These are phyloP conservation scores for Hygrophoropsis aurantiaca DNA, from an alignment of 768 basidiomycete species.

Conservation along the genomic window DNA sequence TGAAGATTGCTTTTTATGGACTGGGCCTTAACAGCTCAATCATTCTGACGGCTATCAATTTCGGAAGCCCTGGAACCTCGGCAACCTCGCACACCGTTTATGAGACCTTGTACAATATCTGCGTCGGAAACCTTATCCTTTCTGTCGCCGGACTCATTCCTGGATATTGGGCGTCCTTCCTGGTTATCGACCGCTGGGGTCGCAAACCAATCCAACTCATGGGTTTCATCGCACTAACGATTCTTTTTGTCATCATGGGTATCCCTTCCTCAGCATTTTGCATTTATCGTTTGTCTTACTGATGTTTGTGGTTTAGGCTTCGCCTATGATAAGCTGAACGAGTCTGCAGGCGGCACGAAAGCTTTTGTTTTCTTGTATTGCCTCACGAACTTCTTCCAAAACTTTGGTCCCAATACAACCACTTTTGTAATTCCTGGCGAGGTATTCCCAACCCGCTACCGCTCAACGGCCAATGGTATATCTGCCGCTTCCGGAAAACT, in stretches of 20 bases:
- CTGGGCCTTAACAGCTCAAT: constrained; percentile 81
- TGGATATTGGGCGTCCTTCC: constrained; percentile 58
- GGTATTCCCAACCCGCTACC: constrained; percentile 84
- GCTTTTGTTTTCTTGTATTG: constrained; percentile 85
- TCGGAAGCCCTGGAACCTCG: constrained; percentile 42
- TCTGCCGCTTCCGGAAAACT: constrained; percentile 82
- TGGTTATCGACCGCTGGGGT: constrained; percentile 77
- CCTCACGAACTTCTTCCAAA: constrained; percentile 88
- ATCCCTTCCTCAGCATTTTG: constrained; percentile 5
- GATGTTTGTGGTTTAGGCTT: constrained; percentile 47
- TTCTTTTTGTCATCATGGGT: constrained; percentile 73
- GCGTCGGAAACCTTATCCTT: constrained; percentile 75
- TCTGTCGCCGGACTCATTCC: constrained; percentile 80
- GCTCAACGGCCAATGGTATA: constrained; percentile 83
- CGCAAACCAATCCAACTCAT: constrained; percentile 81
- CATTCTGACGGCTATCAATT: constrained; percentile 71
- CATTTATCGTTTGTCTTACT: background rate
- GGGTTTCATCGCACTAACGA: constrained; percentile 69
- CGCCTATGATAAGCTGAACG: constrained; percentile 57
- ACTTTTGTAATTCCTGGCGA: constrained; percentile 84
- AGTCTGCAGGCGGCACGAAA: constrained; percentile 39
- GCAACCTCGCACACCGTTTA: constrained; percentile 44
- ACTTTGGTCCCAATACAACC: constrained; percentile 81
- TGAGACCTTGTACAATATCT: constrained; percentile 59
- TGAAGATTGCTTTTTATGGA: constrained; percentile 83